These are phyloP conservation scores for Sporothrix luriei DNA, from an alignment of 2,329 filamentous ascomycete species.

Conservation along the genomic window DNA sequence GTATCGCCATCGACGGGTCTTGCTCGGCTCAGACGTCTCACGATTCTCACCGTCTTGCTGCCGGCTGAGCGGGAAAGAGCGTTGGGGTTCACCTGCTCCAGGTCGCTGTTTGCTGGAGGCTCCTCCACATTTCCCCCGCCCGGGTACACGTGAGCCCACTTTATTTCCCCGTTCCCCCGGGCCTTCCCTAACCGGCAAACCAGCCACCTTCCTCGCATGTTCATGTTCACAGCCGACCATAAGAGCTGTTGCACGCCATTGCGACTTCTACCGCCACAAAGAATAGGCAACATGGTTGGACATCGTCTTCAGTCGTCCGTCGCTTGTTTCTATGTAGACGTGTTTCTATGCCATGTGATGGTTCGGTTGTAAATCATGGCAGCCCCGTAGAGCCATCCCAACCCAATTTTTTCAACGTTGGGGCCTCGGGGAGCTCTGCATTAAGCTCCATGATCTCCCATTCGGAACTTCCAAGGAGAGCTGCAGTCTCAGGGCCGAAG, in stretches of 20 bases:
- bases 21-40: constrained; percentile 24
- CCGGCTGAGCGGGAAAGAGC: constrained; percentile 30
- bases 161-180: constrained; percentile 35
- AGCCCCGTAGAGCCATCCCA: too few species aligned
- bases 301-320: neutral
- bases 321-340: too few species aligned
- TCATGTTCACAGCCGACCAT: constrained; percentile 19
- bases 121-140: constrained; percentile 21
- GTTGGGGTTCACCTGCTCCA: neutral
- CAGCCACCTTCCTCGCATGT: too few species aligned
- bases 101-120: neutral
- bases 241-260: neutral
- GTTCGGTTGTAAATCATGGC: too few species aligned
- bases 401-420: too few species aligned
- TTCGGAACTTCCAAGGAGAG: too few species aligned
- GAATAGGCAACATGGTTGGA: neutral
- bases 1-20: constrained; percentile 26
- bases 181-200: constrained; percentile 3
- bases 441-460: too few species aligned
- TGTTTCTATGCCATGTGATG: neutral
- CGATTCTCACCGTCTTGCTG: neutral
- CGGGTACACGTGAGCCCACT: constrained; percentile 20
- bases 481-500: too few species aligned
- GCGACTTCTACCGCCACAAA: neutral
- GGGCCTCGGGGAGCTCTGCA: too few species aligned